A percentile compares a stretch with the other conserved stretches of the same genome.
Conservation (phyloP, 225 moss, liverwort and hornwort species). For the Marchantia paleacea region DNA sequence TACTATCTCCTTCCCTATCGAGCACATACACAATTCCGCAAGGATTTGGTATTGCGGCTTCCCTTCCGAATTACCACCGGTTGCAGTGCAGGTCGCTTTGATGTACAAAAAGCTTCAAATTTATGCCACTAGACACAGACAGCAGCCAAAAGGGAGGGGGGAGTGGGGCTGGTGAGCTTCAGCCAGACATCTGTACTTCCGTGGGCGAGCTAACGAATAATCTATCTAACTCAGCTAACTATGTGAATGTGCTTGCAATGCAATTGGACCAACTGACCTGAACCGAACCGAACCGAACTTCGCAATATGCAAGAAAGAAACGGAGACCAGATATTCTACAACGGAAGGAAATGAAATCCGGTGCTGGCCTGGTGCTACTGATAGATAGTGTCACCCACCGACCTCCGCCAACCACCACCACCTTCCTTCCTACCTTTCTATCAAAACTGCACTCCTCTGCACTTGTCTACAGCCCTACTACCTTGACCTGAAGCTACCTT, state of each 20-base stretch:
- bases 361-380: neutral
- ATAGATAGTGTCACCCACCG: neutral
- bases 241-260: neutral
- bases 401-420: neutral
- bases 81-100: neutral
- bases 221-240: neutral
- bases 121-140: neutral
- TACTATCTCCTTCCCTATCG: neutral
- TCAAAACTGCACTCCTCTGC: neutral
- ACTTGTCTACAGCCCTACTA: neutral
- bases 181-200: slow-evolving; percentile 6
- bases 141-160: no score
- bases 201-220: neutral
- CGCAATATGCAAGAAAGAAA: slow-evolving; percentile 5
- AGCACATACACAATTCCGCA: neutral
- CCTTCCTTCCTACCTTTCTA: neutral
- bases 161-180: slow-evolving; percentile 5
- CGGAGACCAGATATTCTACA: slow-evolving; percentile 4
- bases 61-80: neutral
- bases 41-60: neutral
- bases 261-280: neutral
- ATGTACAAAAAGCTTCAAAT: neutral
- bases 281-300: neutral
- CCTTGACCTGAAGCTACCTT: neutral
- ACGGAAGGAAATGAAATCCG: neutral